Evolutionary conservation across 192 early-diverging fungal genomes (phyloP), one percentile per base, ranked within the genome.

Genomic region (Entomortierella parvispora): DNA sequence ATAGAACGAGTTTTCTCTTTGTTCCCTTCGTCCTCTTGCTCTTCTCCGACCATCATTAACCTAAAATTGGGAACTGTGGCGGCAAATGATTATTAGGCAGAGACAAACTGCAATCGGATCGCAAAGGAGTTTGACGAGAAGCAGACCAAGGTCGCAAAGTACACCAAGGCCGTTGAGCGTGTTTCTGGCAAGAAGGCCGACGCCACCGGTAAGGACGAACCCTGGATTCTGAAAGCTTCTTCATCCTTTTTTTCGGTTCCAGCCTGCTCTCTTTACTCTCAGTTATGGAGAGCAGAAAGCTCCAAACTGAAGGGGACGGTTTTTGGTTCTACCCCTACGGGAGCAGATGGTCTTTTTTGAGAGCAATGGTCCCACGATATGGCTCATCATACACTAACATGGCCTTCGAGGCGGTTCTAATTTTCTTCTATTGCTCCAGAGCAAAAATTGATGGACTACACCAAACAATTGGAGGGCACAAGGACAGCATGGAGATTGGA

Each of bases 61-160:
- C 37, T 40, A 40, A 40, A 40, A 40, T 40, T 40, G 37, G 5
- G 37, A 40, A 40, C 5, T 40, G 5, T 28, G n/a, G n/a, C n/a
- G n/a, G 15, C 32, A 20, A 23, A 9, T 18, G n/a, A 28, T 37
- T 18, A 28, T 17, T 59, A 77, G 74, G 74, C 74, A 22, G 74
- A 77, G 33, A 25, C 60, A 8, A 77, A 64, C 54, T 77, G 74
- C 54, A 68, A 64, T 44, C 58, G 61, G 25, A 68, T 77, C 33
- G 74, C 74, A 34, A 77, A 68, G 37, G 74, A 77, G 25, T 77
- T 59, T 68, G 74, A 77, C 15, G 74, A 77, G 55, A 77, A 77
- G 55, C 65, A 68, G 46, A 23, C 40, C 59, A 77, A 77, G 25
- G 74, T 77, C 51, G 40, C 65, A 49, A 77, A 77, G 49, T 77